Evolutionary conservation across 1,139 yeast genomes (phyloP).

Genomic region (Candida tropicalis): DNA sequence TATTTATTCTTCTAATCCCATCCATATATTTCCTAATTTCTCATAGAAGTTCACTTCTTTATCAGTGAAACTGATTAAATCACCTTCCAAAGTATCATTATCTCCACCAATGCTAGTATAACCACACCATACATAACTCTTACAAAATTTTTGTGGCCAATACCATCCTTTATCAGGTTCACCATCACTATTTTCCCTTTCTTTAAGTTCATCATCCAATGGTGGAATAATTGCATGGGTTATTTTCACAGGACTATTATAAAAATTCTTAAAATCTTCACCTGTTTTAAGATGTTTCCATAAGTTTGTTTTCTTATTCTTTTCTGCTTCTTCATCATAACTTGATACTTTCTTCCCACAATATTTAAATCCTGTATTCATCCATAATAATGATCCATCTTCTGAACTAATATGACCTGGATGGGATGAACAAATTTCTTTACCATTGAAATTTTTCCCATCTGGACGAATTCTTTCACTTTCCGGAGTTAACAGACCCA

Average conservation of each 20-base stretch:
- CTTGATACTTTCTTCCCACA: conserved; percentile 32
- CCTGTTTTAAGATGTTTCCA: conserved; percentile 16
- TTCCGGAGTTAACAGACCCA: conserved; percentile 30
- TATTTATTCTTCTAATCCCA: conserved; percentile 18
- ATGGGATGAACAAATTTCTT: conserved; percentile 46
- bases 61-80: conserved; percentile 26
- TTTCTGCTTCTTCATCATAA: conserved; percentile 27
- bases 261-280: conserved; percentile 24
- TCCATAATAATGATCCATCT: conserved; percentile 35
- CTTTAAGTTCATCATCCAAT: conserved; percentile 17
- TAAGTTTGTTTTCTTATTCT: conserved; percentile 23
- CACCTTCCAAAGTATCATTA: conserved; percentile 30
- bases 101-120: conserved; percentile 42
- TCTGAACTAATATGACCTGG: conserved; percentile 45
- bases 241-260: conserved; percentile 25
- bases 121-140: conserved; percentile 48
- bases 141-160: conserved; percentile 32
- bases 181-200: conserved; percentile 25
- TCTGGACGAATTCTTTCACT: conserved; percentile 22
- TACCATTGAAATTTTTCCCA: conserved; percentile 23
- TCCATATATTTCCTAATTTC: conserved; percentile 40
- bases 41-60: conserved; percentile 24
- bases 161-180: conserved; percentile 37
- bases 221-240: conserved; percentile 36
- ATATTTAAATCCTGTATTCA: conserved; percentile 36